Evolutionary conservation across 768 basidiomycete genomes (phyloP), one percentile per base, ranked within the genome.

Genomic region (Russula dissimulans): DNA sequence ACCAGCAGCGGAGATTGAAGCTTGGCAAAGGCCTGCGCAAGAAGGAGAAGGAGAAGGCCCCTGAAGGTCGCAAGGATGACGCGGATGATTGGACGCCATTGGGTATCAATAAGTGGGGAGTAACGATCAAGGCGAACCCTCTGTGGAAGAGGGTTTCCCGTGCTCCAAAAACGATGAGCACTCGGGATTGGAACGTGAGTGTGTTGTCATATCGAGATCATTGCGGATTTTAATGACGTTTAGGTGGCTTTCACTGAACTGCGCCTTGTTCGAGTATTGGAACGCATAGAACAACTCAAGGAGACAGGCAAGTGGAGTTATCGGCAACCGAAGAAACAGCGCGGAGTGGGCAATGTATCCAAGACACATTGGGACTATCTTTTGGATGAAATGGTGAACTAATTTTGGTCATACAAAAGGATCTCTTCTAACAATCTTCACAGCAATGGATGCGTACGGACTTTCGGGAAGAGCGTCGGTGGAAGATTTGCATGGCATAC

Each of bases 361-460:
- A 97, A 95, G 73, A 83, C 87, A 0, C 93, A 97, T 68, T 95
- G 92, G 92, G 97, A 98, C 70, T 89, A 94, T 72, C 77, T 99
- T 38, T 73, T 99, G 71, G 95, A 98, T 62, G 97, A 99, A 73
- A 93, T 97, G 93, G 92, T 91, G 56, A 66, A 81, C 75, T 18
- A 32, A 41, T 39, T 54, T 31, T 43, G 17, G 45, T 36, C 67
- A 47, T 9, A 17, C 48, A 5, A 34, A 12, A 64, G 46, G 7
- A 58, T 11, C 48, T 51, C 32, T 32, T 29, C 42, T 14, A 61
- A 32, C 17, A 11, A 42, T 17, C n/a, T 52, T 15, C 17, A 26
- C 65, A 94, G 95, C 91, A 88, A 82, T 99, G 97, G 97, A 87
- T 99, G 83, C 88, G 91, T 31, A 82, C 82, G 41, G 97, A 99